Conservation (phyloP, 176 grass and related monocot species). For the Olyra latifolia region DNA sequence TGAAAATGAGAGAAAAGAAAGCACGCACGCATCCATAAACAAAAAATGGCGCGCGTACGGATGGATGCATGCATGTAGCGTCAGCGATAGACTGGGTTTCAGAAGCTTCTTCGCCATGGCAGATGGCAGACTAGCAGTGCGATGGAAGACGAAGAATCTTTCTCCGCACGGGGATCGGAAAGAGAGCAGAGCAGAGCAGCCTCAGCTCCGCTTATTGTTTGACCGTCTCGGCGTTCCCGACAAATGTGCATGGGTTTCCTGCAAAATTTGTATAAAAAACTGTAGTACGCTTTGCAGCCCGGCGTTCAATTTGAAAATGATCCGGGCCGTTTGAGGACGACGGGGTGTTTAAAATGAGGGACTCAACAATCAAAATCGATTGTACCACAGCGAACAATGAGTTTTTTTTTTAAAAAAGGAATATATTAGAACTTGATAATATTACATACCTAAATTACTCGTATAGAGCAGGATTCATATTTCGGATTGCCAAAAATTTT, state of each 20-base stretch:
- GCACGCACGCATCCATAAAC: background rate
- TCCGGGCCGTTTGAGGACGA: background rate
- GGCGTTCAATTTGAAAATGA: background rate
- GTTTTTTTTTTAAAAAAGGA: no score
- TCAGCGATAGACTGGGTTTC: conserved; percentile 1
- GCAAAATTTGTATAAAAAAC: background rate
- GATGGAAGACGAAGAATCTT: conserved; percentile 16
- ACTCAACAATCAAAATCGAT: background rate
- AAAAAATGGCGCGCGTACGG: background rate
- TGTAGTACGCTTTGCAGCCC: background rate
- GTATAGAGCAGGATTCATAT: no score
- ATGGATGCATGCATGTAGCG: background rate
- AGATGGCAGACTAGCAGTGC: no score
- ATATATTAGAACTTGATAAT: no score
- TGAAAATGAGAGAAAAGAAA: conserved; percentile 21
- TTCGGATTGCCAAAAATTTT: no score
- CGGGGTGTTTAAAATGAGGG: background rate
- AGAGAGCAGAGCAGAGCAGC: background rate
- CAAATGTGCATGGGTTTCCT: background rate
- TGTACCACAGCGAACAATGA: background rate
- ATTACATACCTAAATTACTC: no score
- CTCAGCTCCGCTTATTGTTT: conserved; percentile 11
- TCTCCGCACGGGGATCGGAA: background rate
- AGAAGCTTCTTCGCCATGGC: conserved; percentile 9
- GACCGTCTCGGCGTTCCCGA: conserved; percentile 6